Evolutionary conservation across 2,329 filamentous ascomycete genomes (phyloP).

Genomic region (Ascomycota sp.): DNA sequence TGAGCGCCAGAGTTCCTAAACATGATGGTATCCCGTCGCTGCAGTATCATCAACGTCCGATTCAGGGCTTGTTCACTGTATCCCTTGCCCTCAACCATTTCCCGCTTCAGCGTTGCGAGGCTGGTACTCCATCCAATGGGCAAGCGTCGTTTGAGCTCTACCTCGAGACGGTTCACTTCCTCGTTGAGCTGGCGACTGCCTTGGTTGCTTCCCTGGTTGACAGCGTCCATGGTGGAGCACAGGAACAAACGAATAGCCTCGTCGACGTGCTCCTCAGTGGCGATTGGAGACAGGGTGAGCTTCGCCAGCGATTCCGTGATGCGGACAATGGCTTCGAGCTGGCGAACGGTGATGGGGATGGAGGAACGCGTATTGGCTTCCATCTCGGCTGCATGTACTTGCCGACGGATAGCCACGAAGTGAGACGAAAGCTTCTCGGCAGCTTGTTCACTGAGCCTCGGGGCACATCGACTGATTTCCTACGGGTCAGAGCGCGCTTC

Average conservation of each 20-base stretch:
- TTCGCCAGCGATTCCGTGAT: slow-evolving; percentile 95
- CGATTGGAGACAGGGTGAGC: slow-evolving; percentile 64
- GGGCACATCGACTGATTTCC: slow-evolving; percentile 56
- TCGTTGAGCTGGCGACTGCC: slow-evolving; percentile 80
- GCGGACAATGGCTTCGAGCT: slow-evolving; percentile 90
- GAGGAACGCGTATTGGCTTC: slow-evolving; percentile 79
- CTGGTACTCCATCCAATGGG: slow-evolving; percentile 94
- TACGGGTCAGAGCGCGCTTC: slow-evolving; percentile 9
- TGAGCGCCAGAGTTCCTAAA: slow-evolving; percentile 58
- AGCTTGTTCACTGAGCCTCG: slow-evolving; percentile 72
- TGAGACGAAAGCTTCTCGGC: slow-evolving; percentile 92
- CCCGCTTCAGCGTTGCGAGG: slow-evolving; percentile 62
- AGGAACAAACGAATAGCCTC: slow-evolving; percentile 95
- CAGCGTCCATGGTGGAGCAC: slow-evolving; percentile 92
- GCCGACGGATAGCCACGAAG: slow-evolving; percentile 87
- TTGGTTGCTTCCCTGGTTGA: slow-evolving; percentile 69
- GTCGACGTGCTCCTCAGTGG: slow-evolving; percentile 81
- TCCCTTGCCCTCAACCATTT: slow-evolving; percentile 81
- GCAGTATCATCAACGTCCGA: slow-evolving; percentile 65
- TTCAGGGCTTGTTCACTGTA: slow-evolving; percentile 78
- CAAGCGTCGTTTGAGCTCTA: slow-evolving; percentile 67
- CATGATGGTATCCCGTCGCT: slow-evolving; percentile 70
- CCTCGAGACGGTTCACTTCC: slow-evolving; percentile 69
- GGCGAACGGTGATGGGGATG: slow-evolving; percentile 93
- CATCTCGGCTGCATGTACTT: slow-evolving; percentile 79